phyloP scores from a whole-genome alignment of 345 rosid species.

The Garcia nutans region DNA sequence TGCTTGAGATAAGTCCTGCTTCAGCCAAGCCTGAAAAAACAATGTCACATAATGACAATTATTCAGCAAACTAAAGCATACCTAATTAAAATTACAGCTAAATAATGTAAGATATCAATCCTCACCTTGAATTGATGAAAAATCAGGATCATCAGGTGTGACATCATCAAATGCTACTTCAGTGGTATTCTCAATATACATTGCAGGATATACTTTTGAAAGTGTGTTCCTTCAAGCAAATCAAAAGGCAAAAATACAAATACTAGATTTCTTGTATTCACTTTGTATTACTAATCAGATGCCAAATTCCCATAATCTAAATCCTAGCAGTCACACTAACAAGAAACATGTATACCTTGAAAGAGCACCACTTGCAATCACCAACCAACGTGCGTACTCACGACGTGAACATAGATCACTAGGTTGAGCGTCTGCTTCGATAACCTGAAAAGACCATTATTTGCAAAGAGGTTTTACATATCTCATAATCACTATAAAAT shows the following conservation, averaged over 20 bases:
- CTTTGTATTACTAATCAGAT: constrained; percentile 10
- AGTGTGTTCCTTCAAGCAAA: constrained; percentile 54
- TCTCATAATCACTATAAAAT: background rate
- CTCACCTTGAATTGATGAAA: constrained; percentile 91
- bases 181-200: constrained; percentile 86
- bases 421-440: constrained; percentile 72
- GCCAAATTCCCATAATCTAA: constrained; percentile 23
- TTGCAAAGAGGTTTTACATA: constrained; percentile 1
- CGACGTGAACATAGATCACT: constrained; percentile 84
- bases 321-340: constrained; percentile 18
- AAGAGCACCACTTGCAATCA: constrained; percentile 74
- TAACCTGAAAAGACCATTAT: constrained; percentile 52
- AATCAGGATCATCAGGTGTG: constrained; percentile 83
- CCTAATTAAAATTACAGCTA: background rate
- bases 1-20: constrained; percentile 94
- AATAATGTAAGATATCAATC: constrained; percentile 1
- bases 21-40: constrained; percentile 86
- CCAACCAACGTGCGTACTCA: constrained; percentile 93
- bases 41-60: constrained; percentile 22
- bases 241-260: constrained; percentile 18
- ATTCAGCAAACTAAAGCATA: constrained; percentile 1
- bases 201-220: constrained; percentile 93
- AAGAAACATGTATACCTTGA: constrained; percentile 57
- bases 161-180: constrained; percentile 93
- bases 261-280: constrained; percentile 4